Evolutionary conservation across 2,329 filamentous ascomycete species (phyloP).

Genomic region (Colletotrichum sp.): DNA sequence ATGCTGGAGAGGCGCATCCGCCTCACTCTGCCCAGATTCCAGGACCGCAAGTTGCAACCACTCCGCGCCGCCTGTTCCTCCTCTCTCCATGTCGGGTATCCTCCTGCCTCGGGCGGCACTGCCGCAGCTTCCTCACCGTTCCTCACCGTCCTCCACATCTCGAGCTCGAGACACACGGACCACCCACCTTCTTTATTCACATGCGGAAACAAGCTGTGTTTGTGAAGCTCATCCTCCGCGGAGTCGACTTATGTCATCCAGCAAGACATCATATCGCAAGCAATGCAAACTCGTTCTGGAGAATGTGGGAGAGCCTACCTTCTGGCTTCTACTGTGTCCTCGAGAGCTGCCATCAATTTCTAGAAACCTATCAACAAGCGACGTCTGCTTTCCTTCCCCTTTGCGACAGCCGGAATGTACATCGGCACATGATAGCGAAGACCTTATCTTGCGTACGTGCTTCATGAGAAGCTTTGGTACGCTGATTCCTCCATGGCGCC

Average conservation of each 20-base stretch:
- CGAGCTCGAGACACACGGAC: slow-evolving; percentile 10
- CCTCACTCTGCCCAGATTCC: slow-evolving; percentile 10
- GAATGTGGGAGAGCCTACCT: not conserved
- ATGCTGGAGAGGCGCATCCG: not conserved
- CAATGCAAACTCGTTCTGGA: not conserved
- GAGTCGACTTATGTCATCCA: not conserved
- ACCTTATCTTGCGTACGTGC: not conserved
- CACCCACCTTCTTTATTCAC: slow-evolving; percentile 3
- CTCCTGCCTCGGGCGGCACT: slow-evolving; percentile 2
- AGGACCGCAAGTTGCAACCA: not conserved
- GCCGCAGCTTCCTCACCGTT: not conserved
- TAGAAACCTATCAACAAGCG: not conserved
- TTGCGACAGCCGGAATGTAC: not conserved
- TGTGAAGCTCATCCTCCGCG: not conserved
- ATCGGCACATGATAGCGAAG: not conserved
- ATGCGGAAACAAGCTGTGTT: not conserved
- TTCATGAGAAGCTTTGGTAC: not conserved
- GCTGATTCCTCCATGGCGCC: not conserved
- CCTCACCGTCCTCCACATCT: not conserved
- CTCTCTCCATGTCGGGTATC: not conserved
- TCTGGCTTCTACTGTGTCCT: not conserved
- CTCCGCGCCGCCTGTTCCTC: not conserved
- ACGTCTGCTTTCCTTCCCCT: not conserved
- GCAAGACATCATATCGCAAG: not conserved
- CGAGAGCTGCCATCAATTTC: not conserved